A percentile compares a stretch with the other conserved stretches of the same genome.
Evolutionary conservation across 768 basidiomycete genomes (phyloP).

Genomic region (Tricholomella constricta): DNA sequence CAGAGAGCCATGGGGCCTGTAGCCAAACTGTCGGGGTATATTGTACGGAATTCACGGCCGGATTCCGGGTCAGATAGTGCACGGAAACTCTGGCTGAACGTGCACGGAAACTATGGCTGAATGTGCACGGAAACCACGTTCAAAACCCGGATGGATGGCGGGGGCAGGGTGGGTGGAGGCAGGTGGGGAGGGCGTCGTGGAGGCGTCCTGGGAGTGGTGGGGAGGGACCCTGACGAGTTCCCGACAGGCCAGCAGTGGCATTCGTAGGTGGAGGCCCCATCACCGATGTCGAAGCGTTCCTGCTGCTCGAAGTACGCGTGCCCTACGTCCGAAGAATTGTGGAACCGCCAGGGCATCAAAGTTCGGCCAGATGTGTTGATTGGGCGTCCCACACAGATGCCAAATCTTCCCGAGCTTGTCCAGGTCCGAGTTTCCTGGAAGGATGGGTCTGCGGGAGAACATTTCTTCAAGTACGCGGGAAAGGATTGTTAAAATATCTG

Average conservation of each 20-base stretch:
- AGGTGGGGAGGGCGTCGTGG: no score
- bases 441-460: constrained; percentile 84
- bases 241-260: constrained; percentile 2
- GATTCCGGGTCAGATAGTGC: no score
- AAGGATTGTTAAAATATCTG: no score
- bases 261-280: background rate
- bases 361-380: constrained; percentile 80
- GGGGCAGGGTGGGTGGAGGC: no score
- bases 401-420: constrained; percentile 92
- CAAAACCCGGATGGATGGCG: no score
- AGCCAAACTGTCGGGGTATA: no score
- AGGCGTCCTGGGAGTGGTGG: no score
- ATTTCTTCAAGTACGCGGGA: constrained; percentile 97
- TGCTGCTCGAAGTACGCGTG: background rate
- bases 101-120: no score
- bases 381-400: constrained; percentile 86
- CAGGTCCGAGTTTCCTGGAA: constrained; percentile 86
- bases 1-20: no score
- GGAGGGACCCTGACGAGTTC: background rate
- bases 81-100: no score
- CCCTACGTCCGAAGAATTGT: constrained; percentile 4
- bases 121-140: no score
- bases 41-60: no score
- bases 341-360: constrained; percentile 64
- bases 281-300: background rate